Conservation (phyloP, 805 yeast genomes). For the Saccharomycopsis amapae region DNA sequence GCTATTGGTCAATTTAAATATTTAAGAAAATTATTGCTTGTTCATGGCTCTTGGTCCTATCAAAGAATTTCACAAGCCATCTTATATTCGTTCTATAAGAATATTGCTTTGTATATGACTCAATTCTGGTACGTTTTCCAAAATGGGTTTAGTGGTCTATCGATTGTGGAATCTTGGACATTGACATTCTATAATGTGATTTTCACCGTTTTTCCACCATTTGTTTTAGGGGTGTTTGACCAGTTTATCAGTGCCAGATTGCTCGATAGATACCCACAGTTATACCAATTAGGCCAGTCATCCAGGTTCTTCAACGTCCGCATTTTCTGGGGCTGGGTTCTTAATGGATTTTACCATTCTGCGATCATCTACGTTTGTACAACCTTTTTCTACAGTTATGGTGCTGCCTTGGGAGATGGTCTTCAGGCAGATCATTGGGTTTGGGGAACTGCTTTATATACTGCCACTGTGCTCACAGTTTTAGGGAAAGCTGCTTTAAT, state of each 20-base stretch:
- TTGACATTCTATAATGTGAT: constrained; percentile 91
- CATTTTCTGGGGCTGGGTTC: constrained; percentile 96
- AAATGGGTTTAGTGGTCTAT: constrained; percentile 91
- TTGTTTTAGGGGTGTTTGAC: constrained; percentile 93
- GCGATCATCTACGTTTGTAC: constrained; percentile 74
- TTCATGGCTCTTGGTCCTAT: constrained; percentile 97
- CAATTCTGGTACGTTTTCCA: constrained; percentile 97
- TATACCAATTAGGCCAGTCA: constrained; percentile 84
- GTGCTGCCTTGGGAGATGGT: constrained; percentile 63
- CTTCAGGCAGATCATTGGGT: constrained; percentile 81
- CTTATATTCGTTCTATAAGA: constrained; percentile 90
- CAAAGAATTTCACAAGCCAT: constrained; percentile 91
- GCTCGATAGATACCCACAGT: constrained; percentile 84
- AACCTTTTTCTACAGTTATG: constrained; percentile 57
- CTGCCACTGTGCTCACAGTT: constrained; percentile 81
- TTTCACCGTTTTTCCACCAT: constrained; percentile 92
- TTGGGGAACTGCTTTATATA: constrained; percentile 87
- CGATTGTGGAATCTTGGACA: constrained; percentile 96
- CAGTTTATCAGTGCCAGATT: constrained; percentile 90
- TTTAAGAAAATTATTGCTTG: constrained; percentile 72
- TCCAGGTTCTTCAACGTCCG: constrained; percentile 84
- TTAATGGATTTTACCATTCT: constrained; percentile 92
- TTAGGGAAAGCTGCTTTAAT: constrained; percentile 92
- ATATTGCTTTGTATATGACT: constrained; percentile 91
- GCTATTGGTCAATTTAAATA: constrained; percentile 94